Percentiles rank a stretch among this genome's conserved stretches.
These are phyloP conservation scores for Suillus paluster DNA, from an alignment of 768 basidiomycete genomes.

Conservation along the genomic window DNA sequence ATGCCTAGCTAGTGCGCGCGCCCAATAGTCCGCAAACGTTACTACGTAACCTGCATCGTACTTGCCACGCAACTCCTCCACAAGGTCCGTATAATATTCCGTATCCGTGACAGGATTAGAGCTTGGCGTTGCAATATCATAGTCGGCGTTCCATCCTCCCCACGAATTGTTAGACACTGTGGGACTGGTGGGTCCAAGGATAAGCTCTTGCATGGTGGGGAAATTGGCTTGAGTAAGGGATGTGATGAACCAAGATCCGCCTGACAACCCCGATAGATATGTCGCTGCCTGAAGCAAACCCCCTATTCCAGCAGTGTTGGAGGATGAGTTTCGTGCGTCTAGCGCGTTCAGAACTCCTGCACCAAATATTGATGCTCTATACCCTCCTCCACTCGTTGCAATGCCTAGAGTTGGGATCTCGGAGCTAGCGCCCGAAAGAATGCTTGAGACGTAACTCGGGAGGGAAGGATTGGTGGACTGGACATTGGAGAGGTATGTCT, in stretches of 20 bases:
- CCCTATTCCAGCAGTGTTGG: slow-evolving; percentile 46
- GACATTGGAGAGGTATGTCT: slow-evolving; percentile 43
- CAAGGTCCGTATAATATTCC: slow-evolving; percentile 22
- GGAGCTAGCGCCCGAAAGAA: slow-evolving; percentile 26
- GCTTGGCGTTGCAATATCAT: slow-evolving; percentile 24
- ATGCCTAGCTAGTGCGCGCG: slow-evolving; percentile 37
- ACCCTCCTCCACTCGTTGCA: slow-evolving; percentile 60
- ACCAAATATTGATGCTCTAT: slow-evolving; percentile 57
- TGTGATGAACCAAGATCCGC: slow-evolving; percentile 44
- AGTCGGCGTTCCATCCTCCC: slow-evolving; percentile 39
- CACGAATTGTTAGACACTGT: slow-evolving; percentile 26
- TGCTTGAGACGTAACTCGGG: slow-evolving; percentile 39
- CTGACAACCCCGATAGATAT: slow-evolving; percentile 57
- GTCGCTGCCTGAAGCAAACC: slow-evolving; percentile 57
- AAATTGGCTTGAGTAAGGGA: slow-evolving; percentile 48
- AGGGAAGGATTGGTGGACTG: slow-evolving; percentile 32
- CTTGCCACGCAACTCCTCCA: slow-evolving; percentile 35
- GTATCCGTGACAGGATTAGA: slow-evolving; percentile 18
- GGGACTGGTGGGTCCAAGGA: slow-evolving; percentile 34
- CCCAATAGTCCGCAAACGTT: slow-evolving; percentile 36
- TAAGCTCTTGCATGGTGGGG: slow-evolving; percentile 42
- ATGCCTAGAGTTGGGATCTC: slow-evolving; percentile 47
- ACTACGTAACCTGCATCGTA: slow-evolving; percentile 32
- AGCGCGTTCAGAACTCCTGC: slow-evolving; percentile 55
- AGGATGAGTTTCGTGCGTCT: slow-evolving; percentile 52